These are phyloP conservation scores for Alisma plantagoaquatica DNA, from an alignment of 106 monocot genomes.

Conservation along the genomic window DNA sequence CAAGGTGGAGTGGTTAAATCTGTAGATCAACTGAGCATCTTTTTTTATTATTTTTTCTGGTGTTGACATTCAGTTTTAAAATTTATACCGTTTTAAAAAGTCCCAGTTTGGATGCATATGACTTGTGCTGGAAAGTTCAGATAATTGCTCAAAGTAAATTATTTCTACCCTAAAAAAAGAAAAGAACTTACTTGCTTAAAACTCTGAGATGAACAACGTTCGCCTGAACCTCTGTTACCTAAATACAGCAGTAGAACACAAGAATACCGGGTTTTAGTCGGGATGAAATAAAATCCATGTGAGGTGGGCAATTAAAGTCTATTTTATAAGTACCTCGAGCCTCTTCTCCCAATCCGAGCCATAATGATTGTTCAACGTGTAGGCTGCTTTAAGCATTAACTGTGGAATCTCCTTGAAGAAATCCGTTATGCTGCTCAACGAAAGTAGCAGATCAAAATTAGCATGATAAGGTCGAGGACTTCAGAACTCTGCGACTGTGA, in stretches of 20 bases:
- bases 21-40: too few relatives aligned
- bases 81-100: background rate
- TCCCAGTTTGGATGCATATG: background rate
- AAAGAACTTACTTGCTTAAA: constrained; percentile 53
- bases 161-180: too few relatives aligned
- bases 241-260: background rate
- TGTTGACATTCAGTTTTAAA: background rate
- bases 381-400: constrained; percentile 67
- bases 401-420: constrained; percentile 96
- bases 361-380: constrained; percentile 45
- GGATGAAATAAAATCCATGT: background rate
- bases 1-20: too few relatives aligned
- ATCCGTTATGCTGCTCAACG: constrained; percentile 42
- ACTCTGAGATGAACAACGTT: constrained; percentile 72
- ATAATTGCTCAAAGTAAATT: too few relatives aligned
- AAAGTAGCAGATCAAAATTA: background rate
- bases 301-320: background rate
- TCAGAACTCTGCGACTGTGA: background rate
- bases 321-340: constrained; percentile 45
- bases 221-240: constrained; percentile 46
- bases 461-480: background rate
- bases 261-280: background rate
- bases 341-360: constrained; percentile 85
- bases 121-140: too few relatives aligned
- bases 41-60: too few relatives aligned